Evolutionary conservation across 768 basidiomycete species (phyloP).

Genomic region (Boletus sp.): DNA sequence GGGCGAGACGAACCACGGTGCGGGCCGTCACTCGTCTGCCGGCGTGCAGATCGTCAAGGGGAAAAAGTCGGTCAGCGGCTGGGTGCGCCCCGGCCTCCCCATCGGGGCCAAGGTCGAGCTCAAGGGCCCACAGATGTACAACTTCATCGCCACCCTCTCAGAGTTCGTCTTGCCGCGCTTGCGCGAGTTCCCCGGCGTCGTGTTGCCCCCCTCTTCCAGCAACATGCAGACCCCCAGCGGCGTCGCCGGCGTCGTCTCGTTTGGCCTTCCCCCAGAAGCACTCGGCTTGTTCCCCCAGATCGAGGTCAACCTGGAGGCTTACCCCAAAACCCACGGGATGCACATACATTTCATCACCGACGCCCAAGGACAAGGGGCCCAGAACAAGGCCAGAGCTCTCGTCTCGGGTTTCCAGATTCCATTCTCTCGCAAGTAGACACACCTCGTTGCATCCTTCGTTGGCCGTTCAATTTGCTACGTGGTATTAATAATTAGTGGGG

Average conservation of each 20-base stretch:
- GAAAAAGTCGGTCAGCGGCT: constrained; percentile 69
- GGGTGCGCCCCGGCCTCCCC: constrained; percentile 82
- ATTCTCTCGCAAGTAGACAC: constrained; percentile 52
- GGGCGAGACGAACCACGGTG: constrained; percentile 75
- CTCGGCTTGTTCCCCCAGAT: constrained; percentile 95
- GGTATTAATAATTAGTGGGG: constrained; percentile 26
- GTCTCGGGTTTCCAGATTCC: constrained; percentile 93
- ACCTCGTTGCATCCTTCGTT: background rate
- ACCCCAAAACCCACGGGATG: constrained; percentile 85
- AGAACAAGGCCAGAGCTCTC: constrained; percentile 83
- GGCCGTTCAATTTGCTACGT: constrained; percentile 8
- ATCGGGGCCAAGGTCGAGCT: constrained; percentile 89
- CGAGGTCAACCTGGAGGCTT: constrained; percentile 89
- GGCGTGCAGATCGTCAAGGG: constrained; percentile 81
- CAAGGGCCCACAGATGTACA: constrained; percentile 91
- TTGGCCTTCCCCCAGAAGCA: constrained; percentile 81
- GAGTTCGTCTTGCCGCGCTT: constrained; percentile 96
- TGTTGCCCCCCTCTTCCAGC: constrained; percentile 72
- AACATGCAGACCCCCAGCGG: constrained; percentile 70
- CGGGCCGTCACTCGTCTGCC: constrained; percentile 62
- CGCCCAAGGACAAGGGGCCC: constrained; percentile 83
- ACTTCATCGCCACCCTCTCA: constrained; percentile 82
- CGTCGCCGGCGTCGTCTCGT: constrained; percentile 83
- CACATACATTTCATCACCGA: constrained; percentile 94
- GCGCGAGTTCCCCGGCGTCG: constrained; percentile 84